These are phyloP conservation scores for Phyllostachys edulis DNA, from an alignment of 176 grass and related monocot species.

Conservation along the genomic window DNA sequence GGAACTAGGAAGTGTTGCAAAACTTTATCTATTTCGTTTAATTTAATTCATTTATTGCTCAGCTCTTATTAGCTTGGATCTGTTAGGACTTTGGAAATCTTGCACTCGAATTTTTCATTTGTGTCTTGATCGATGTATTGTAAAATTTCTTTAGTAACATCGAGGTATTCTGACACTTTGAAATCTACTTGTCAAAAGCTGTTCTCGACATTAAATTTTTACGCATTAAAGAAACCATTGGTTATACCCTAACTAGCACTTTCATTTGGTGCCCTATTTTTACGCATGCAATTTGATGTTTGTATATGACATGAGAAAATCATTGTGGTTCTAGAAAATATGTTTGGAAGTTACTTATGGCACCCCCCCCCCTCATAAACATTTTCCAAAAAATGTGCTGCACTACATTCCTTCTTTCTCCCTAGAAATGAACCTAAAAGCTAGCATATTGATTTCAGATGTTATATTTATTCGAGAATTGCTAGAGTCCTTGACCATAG, in stretches of 20 bases:
- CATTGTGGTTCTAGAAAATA: neutral
- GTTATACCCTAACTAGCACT: neutral
- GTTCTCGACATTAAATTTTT: neutral
- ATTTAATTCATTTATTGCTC: too few species aligned
- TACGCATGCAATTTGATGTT: neutral
- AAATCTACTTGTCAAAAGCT: neutral
- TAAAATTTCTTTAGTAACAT: neutral
- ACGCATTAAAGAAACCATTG: neutral
- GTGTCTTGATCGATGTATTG: neutral
- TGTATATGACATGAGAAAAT: neutral
- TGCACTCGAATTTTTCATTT: neutral
- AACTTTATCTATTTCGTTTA: neutral
- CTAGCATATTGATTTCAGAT: too few species aligned
- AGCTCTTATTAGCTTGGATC: neutral
- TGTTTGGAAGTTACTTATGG: neutral
- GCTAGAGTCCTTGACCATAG: too few species aligned
- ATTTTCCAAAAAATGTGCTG: too few species aligned
- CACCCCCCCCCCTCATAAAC: too few species aligned
- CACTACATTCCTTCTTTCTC: too few species aligned
- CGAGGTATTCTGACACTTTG: neutral
- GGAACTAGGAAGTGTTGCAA: neutral
- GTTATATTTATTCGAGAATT: too few species aligned
- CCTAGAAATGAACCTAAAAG: too few species aligned
- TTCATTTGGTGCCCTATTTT: neutral
- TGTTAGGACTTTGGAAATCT: neutral